A percentile compares a stretch with the other conserved stretches of the same genome.
phyloP scores from a whole-genome alignment of 345 rosid species.

The Erysimum cheiranthoides region DNA sequence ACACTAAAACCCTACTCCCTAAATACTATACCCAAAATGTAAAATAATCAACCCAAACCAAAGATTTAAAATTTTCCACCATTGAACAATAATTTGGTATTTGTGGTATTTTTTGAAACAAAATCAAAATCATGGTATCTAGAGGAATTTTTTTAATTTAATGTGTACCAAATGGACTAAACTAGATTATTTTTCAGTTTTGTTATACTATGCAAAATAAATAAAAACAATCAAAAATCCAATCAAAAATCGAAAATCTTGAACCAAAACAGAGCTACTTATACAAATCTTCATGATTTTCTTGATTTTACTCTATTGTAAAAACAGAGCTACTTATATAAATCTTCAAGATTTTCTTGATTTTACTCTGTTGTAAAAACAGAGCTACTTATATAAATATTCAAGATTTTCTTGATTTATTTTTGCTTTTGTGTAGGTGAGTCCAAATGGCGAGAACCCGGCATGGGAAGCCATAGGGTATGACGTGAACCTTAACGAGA shows the following conservation, averaged over 20 bases:
- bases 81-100: no score
- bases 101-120: no score
- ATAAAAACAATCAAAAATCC: background rate
- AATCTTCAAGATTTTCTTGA: background rate
- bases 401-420: slow-evolving; percentile 7
- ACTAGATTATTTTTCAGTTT: background rate
- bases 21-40: no score
- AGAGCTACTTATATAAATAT: background rate
- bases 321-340: background rate
- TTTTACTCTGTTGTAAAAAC: background rate
- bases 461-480: slow-evolving; percentile 85
- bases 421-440: slow-evolving; percentile 52
- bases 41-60: no score
- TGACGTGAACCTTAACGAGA: slow-evolving; percentile 36
- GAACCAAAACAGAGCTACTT: background rate
- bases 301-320: background rate
- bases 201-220: background rate
- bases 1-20: no score
- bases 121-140: no score
- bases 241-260: background rate
- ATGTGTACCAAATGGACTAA: no score
- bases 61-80: no score
- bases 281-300: no score
- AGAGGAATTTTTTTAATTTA: no score
- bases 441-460: slow-evolving; percentile 63